These are phyloP conservation scores for Hyaloperonospora arabidopsidis DNA, from an alignment of 352 stramenopile species.

Conservation along the genomic window DNA sequence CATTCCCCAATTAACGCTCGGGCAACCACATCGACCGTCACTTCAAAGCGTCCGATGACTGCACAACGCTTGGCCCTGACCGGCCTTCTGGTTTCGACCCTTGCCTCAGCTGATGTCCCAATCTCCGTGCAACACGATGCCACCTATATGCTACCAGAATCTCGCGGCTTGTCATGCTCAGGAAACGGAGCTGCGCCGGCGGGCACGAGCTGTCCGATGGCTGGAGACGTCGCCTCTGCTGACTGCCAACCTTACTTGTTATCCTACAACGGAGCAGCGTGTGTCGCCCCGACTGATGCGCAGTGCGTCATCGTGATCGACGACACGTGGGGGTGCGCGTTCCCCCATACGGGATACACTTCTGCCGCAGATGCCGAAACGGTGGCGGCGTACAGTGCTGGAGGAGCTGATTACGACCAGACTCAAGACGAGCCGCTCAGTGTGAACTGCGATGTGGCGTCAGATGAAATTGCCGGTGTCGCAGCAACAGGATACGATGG, in stretches of 20 bases:
- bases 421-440: background rate
- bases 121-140: constrained; percentile 21
- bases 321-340: constrained; percentile 15
- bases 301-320: constrained; percentile 11
- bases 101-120: constrained; percentile 11
- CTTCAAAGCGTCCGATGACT: constrained; percentile 7
- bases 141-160: constrained; percentile 19
- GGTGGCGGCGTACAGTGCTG: background rate
- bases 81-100: constrained; percentile 5
- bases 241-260: constrained; percentile 15
- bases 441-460: constrained; percentile 3
- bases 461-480: background rate
- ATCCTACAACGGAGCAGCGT: constrained; percentile 20
- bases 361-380: constrained; percentile 5
- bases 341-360: constrained; percentile 12
- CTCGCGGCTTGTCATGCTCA: constrained; percentile 16
- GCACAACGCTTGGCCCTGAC: constrained; percentile 11
- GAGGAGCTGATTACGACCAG: background rate
- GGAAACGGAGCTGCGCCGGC: constrained; percentile 9
- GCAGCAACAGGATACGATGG: background rate
- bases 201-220: constrained; percentile 11
- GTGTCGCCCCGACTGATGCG: constrained; percentile 19
- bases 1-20: constrained; percentile 18
- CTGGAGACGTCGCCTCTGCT: constrained; percentile 15
- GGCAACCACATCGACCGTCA: constrained; percentile 8